Evolutionary conservation across 768 basidiomycete genomes (phyloP).

Genomic region (Trametes cubensis): DNA sequence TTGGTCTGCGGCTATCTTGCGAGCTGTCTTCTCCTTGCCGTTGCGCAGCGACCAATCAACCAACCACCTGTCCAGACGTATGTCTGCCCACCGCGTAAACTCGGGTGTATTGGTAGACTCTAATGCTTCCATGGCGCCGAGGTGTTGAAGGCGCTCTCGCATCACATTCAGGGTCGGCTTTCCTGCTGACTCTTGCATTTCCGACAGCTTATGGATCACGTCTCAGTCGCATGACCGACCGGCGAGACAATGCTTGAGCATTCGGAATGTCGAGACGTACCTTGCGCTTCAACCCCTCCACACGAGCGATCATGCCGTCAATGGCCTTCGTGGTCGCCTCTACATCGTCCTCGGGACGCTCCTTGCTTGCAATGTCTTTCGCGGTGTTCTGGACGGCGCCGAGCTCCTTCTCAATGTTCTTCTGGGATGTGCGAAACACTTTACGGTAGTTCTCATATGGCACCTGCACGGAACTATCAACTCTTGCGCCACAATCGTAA

Average conservation of each 20-base stretch:
- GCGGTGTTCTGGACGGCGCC: slow-evolving; percentile 57
- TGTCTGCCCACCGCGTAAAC: slow-evolving; percentile 78
- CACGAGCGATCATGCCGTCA: slow-evolving; percentile 75
- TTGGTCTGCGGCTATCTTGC: slow-evolving; percentile 72
- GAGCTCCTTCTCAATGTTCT: slow-evolving; percentile 80
- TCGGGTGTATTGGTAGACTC: slow-evolving; percentile 54
- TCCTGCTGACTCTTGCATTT: slow-evolving; percentile 50
- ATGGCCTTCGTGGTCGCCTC: slow-evolving; percentile 58
- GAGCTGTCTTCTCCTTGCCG: slow-evolving; percentile 78
- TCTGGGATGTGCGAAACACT: slow-evolving; percentile 82
- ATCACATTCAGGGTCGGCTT: slow-evolving; percentile 70
- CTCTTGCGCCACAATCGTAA: neutral
- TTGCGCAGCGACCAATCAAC: slow-evolving; percentile 90
- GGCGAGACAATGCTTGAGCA: too few relatives aligned
- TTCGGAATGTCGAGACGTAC: slow-evolving; percentile 42
- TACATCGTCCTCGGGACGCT: slow-evolving; percentile 36
- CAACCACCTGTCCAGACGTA: slow-evolving; percentile 83
- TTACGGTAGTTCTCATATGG: slow-evolving; percentile 90
- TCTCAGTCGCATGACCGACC: neutral
- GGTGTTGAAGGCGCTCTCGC: slow-evolving; percentile 72
- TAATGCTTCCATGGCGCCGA: slow-evolving; percentile 63
- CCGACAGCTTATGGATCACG: slow-evolving; percentile 43
- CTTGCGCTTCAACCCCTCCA: slow-evolving; percentile 87
- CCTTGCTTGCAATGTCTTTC: slow-evolving; percentile 54
- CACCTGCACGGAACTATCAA: slow-evolving; percentile 51